A percentile compares a stretch with the other conserved stretches of the same genome.
phyloP scores from a whole-genome alignment of 805 yeast species.

The Metschnikowia anglica region DNA sequence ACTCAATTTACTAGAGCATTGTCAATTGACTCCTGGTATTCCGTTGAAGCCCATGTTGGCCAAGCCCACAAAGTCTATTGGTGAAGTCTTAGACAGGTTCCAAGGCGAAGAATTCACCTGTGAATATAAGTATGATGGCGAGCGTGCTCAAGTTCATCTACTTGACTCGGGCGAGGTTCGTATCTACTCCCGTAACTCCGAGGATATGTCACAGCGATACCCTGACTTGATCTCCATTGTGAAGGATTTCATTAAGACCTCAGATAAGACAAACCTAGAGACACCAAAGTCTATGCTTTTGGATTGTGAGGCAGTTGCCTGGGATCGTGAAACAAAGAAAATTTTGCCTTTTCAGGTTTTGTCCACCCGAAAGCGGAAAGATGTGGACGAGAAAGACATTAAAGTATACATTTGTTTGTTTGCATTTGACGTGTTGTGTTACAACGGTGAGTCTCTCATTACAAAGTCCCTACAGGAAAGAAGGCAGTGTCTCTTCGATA shows the following conservation, averaged over 20 bases:
- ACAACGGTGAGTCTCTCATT: conserved; percentile 70
- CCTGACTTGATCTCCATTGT: conserved; percentile 82
- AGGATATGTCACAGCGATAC: conserved; percentile 93
- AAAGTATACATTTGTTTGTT: conserved; percentile 89
- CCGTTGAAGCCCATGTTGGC: conserved; percentile 98
- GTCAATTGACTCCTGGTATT: conserved; percentile 83
- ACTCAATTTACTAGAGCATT: conserved; percentile 58
- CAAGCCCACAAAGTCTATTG: conserved; percentile 90
- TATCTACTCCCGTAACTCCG: conserved; percentile 91
- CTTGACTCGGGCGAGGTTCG: conserved; percentile 62
- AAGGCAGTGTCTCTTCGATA: conserved; percentile 55
- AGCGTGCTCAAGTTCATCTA: conserved; percentile 91
- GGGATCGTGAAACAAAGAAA: conserved; percentile 76
- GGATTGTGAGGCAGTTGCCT: conserved; percentile 98
- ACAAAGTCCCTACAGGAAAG: conserved; percentile 68
- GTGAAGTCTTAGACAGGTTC: conserved; percentile 89
- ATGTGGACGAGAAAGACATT: conserved; percentile 81
- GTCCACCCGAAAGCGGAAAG: conserved; percentile 92
- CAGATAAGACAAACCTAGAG: conserved; percentile 14
- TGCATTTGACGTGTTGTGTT: conserved; percentile 82
- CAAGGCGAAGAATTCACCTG: conserved; percentile 85
- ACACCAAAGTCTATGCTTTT: conserved; percentile 62
- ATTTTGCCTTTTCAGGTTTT: conserved; percentile 92
- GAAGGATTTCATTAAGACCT: conserved; percentile 50
- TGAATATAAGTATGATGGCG: conserved; percentile 97